Evolutionary conservation across 352 stramenopile species (phyloP), one percentile per base, ranked within the genome.

Genomic region (Phytopythium litorale): DNA sequence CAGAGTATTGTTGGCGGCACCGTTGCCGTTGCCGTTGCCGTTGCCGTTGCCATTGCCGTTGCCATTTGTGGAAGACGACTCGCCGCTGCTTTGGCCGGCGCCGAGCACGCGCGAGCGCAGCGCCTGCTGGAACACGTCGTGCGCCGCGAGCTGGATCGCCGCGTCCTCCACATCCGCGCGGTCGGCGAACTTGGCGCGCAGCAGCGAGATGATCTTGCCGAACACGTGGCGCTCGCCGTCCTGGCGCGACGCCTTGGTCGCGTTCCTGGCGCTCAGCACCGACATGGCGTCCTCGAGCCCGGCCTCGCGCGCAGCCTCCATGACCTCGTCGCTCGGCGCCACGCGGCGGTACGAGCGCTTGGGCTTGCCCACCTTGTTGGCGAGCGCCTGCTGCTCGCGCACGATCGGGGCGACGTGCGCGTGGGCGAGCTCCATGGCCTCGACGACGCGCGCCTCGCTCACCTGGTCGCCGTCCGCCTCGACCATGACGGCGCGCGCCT

Each of bases 401-500:
- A 96, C 89, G 18, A 85, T 64, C 13, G 78, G 72, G 7, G 66
- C 46, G n/a, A 94, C 65, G 32, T 74, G 69, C 1, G 64, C 57
- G 25, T 97, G 88, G 11, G 90, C 90, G 56, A 97, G 75, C 59
- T 82, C 73, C 46, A 97, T 60, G 15, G 87, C 89, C 62, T 92
- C 73, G 23, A 78, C 69, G 60, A 97, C 76, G 64, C 84, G 81
- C 9, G 73, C 64, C 46, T 97, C 89, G 13, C 70, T 51, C 38
- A 96, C 75, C 62, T 96, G 73, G 38, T 92, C 67, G 30, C 89
- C 90, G 16, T 82, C 81, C 7, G 88, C 87, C 66, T 97, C 90
- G 57, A 97, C 94, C 90, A 97, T 97, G 30, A 97, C 61, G 58
- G 81, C 85, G 38, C 86, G 80, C 30, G 73, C 62, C 38, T 84